Evolutionary conservation across 2,329 filamentous ascomycete genomes (phyloP), one percentile per base, ranked within the genome.

Genomic region (Fulvia fulva): DNA sequence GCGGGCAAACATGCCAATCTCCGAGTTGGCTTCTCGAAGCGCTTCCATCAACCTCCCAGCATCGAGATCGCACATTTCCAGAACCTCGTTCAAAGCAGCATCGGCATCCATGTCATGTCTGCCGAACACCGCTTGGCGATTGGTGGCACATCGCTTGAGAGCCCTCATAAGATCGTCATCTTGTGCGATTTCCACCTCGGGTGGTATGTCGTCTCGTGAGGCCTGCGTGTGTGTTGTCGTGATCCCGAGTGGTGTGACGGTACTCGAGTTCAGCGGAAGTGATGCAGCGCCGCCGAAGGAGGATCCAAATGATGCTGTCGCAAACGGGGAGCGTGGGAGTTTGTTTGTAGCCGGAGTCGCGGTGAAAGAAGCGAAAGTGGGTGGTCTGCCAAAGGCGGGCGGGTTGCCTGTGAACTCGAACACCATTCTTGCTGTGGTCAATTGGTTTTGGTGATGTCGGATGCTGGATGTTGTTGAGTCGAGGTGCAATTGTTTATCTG

Each of bases 391-490:
- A 25, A n/a, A 21, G 12, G 26, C 11, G 26, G 59, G 62, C 46
- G 51, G 56, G 37, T 51, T 47, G 55, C 60, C 60, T 30, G 49
- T 62, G 51, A 62, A 64, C 53, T 64, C 60, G 59, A 64, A 64
- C 46, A 50, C 50, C 62, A 64, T 64, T 14, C 16, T 56, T 45
- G 37, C 9, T 19, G 25, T 25, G 5, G 22, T 23, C 1, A 25
- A 11, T 26, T 46, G 23, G 6, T 46, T n/a, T 21, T 47, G 44
- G 3, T 26, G 44, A 11, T 47, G 44, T 47, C 14, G 22, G 44
- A n/a, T 23, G 44, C 1, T n/a, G 8, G 44, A 28, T 47, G 44
- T 47, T 26, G 22, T 47, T 47, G 12, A 16, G 19, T 8, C 16
- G 25, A 47, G 44, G 19, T 23, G 21, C 9, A 23, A n/a, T 3